Evolutionary conservation across 371 early-diverging fungal species (phyloP).

Genomic region (Apophysomyces sp.): DNA sequence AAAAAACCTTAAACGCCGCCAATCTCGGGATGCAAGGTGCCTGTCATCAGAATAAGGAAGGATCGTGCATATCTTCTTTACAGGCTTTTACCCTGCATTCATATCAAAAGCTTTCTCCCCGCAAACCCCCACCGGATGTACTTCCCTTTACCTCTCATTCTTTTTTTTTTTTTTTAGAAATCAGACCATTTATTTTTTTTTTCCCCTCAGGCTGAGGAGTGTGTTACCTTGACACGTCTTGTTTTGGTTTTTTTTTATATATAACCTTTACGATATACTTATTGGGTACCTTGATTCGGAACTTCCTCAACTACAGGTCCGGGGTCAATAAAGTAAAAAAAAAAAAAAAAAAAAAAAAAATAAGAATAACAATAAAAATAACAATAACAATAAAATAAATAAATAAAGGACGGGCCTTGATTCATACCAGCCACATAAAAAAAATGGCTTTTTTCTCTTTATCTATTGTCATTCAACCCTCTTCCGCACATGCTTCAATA

Average conservation of each 20-base stretch:
- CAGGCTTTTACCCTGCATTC: background rate
- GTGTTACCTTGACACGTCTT: background rate
- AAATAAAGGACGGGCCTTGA: no score
- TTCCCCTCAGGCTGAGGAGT: background rate
- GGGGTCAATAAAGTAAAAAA: background rate
- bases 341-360: background rate
- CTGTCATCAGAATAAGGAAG: conserved; percentile 1
- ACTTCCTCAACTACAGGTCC: background rate
- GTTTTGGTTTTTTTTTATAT: background rate
- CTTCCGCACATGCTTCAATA: background rate
- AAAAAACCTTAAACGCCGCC: background rate
- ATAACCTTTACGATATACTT: background rate
- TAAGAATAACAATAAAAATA: no score
- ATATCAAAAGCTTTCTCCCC: background rate
- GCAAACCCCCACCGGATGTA: background rate
- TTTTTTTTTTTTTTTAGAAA: background rate
- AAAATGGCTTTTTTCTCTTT: background rate
- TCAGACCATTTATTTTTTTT: background rate
- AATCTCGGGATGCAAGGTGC: background rate
- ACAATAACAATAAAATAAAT: no score
- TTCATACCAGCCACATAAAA: no score
- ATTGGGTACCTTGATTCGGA: background rate
- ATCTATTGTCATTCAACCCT: background rate
- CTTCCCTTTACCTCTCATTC: background rate
- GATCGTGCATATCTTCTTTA: background rate